Evolutionary conservation across 352 stramenopile species (phyloP).

Genomic region (Pythium vanterpoolii): DNA sequence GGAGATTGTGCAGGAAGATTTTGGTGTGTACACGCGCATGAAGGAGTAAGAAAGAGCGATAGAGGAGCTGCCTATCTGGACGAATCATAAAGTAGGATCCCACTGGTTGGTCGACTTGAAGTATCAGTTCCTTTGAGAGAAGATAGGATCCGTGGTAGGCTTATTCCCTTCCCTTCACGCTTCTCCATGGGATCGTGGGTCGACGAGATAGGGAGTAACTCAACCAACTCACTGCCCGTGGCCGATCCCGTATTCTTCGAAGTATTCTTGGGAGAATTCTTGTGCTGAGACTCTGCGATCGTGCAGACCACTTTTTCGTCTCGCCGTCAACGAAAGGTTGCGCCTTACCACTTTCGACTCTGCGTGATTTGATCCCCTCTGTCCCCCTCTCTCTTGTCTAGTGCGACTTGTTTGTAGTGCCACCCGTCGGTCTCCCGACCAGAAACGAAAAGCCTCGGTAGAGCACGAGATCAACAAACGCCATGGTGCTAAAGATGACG

Average conservation of each 20-base stretch:
- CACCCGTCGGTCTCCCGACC: background rate
- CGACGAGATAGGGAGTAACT: background rate
- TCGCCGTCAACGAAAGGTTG: background rate
- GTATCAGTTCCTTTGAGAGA: no score
- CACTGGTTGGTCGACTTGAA: no score
- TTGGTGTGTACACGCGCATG: slow-evolving; percentile 37
- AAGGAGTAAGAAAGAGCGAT: slow-evolving; percentile 6
- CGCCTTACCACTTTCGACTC: background rate
- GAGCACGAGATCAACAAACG: background rate
- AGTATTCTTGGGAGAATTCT: no score
- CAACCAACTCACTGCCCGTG: background rate
- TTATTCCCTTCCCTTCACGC: background rate
- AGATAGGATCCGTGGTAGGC: background rate
- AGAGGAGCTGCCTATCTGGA: background rate
- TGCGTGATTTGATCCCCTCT: background rate
- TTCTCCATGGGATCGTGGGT: background rate
- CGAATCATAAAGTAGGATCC: no score
- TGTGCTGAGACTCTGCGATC: background rate
- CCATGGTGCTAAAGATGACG: slow-evolving; percentile 44
- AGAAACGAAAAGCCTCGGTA: background rate
- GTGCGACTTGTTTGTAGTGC: background rate
- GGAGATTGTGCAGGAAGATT: slow-evolving; percentile 49
- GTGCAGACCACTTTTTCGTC: slow-evolving; percentile 3
- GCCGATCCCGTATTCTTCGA: background rate
- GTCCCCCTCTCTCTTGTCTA: background rate